Conservation (phyloP, 306 rosid species). For the Cicer chorassanicum region DNA sequence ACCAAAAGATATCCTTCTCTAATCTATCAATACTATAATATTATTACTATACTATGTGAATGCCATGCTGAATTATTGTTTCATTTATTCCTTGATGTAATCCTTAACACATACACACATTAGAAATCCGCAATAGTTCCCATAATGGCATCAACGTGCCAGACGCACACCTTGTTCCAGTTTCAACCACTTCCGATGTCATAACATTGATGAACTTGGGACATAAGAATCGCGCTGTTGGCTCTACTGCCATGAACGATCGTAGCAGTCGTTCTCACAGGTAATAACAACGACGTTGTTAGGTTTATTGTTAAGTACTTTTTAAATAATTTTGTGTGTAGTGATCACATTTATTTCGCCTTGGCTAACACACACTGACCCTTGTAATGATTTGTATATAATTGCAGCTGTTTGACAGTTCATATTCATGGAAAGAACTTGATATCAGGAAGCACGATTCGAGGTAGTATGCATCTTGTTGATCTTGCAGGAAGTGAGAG, state of each 20-base stretch:
- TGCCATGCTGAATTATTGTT: constrained; percentile 22
- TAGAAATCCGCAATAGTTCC: constrained; percentile 82
- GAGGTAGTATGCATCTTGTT: constrained; percentile 92
- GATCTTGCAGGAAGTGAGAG: constrained; percentile 99
- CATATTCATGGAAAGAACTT: constrained; percentile 92
- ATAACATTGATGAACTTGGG: constrained; percentile 83
- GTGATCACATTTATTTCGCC: background rate
- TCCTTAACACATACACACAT: constrained; percentile 63
- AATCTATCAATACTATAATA: background rate
- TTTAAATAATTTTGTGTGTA: background rate
- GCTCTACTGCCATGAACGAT: constrained; percentile 89
- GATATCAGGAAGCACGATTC: constrained; percentile 67
- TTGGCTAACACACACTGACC: background rate
- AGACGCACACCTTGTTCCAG: constrained; percentile 79
- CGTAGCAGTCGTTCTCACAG: constrained; percentile 95
- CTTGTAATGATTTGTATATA: constrained; percentile 35
- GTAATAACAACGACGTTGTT: constrained; percentile 45
- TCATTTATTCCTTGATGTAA: constrained; percentile 35
- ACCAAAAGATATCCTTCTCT: constrained; percentile 80
- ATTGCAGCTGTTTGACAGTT: constrained; percentile 89
- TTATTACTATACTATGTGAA: background rate
- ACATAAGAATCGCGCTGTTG: constrained; percentile 78
- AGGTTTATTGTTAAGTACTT: background rate
- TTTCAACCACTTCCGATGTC: constrained; percentile 78
- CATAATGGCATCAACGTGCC: constrained; percentile 85